Base-by-base conservation (phyloP, 1,284 basidiomycete species). In the Pseudomicrostroma phylloplanum region DNA sequence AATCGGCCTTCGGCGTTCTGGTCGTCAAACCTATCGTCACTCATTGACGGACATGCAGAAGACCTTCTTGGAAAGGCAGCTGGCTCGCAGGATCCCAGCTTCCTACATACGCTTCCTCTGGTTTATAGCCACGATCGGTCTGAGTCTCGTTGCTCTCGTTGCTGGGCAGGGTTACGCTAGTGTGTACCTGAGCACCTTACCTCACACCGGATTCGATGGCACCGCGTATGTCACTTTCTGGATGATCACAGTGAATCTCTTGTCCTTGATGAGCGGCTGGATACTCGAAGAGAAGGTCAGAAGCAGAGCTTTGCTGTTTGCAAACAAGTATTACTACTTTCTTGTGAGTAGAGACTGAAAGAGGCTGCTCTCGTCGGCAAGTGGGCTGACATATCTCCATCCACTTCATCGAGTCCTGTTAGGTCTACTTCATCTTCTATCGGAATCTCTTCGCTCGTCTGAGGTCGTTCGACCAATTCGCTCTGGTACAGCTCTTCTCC, bases 151-250 rank as follows among this genome's bases (percentile, higher is more conserved):
- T 59, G 81, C 83, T 0, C 76, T 85, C 9, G 78, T 85, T n/a
- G 81, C 81, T n/a, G 84, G 84, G 6, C 84, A 85, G 74, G 83
- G 81, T 62, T 85, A 84, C 65, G 83, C 84, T 1, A 82, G 81
- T 54, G 76, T 84, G 19, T 85, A 82, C 68, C 77, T 85, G 3
- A 80, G 79, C 9, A 85, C 84, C 0, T 69, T 85, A 3, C 84
- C 84, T 23, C 84, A 85, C 68, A 82, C 81, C 0, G 82, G 82
- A 6, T 65, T 84, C 6, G 84, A 85, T 62, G 84, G 84, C 1
- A 81, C 83, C 39, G 82, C 83, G 3, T 85, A 84, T 76, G 84
- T 85, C 6, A 83, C 81, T 68, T 83, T 82, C 13, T 84, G 83
- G 83, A 80, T 82, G 23, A 77, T 82, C 26, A 83, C 83, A 67